Evolutionary conservation across 192 early-diverging fungal genomes (phyloP), one percentile per base, ranked within the genome.

Genomic region (Coemansia sp.): DNA sequence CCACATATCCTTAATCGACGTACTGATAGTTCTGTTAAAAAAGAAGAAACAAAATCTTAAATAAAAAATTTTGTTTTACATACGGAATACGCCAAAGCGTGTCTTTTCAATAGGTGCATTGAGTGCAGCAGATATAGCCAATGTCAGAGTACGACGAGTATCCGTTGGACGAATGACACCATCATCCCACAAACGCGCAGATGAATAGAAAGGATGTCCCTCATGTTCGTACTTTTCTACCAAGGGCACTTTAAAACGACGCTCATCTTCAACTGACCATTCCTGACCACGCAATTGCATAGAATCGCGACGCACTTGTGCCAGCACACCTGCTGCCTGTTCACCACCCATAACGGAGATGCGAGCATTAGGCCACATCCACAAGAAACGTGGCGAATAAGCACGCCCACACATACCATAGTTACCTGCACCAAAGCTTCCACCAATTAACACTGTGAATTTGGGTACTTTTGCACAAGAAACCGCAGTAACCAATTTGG

Each of bases 311-410:
- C 85, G 91, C 56, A 97, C 88, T 60, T 93, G 92, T 6, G 95
- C 88, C 50, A 98, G 80, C 19, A 98, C 96, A 44, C 87, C 89
- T 12, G 96, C 92, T 25, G 93, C 92, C 79, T 98, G 94, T 75
- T 97, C 94, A 52, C 96, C 96, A 62, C 96, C 96, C 96, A 98
- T 98, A 10, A 98, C 96, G 30, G 90, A 92, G 64, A 98, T 94
- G 22, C 96, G 85, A 23, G 93, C 87, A 60, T 90, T 90, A 60
- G 96, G 96, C 92, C 93, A 98, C 84, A 91, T 92, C 94, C 93
- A 98, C 64, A 98, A 81, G 86, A 98, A 97, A 22, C 96, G 74
- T 14, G 96, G 96, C 38, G 86, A 78, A 82, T 92, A 96, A 0
- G 96, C 94, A 54, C 96, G 82, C 5, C 96, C 96, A 69, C 96